Percentiles rank a stretch among this genome's conserved stretches.
These are phyloP conservation scores for Plasmodium inui DNA, from an alignment of 169 alveolate genomes.

Conservation along the genomic window DNA sequence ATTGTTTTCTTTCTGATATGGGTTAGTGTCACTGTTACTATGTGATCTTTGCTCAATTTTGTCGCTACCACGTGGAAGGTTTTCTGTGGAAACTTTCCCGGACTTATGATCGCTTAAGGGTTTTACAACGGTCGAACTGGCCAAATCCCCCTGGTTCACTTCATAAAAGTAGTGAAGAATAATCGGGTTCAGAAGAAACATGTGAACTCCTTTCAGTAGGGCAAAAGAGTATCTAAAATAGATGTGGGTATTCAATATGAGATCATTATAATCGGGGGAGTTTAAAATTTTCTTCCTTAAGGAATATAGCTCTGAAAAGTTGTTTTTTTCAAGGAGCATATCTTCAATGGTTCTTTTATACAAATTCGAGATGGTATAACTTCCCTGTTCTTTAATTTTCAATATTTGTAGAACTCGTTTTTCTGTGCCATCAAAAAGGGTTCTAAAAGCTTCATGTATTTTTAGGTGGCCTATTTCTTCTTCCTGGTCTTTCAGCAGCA, in stretches of 20 bases:
- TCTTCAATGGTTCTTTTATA: constrained; percentile 16
- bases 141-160: constrained; percentile 1
- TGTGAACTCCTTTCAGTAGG: constrained; percentile 12
- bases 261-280: constrained; percentile 35
- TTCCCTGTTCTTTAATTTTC: constrained; percentile 27
- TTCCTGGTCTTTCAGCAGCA: neutral
- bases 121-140: neutral
- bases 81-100: neutral
- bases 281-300: constrained; percentile 18
- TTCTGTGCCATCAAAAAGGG: constrained; percentile 19
- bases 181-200: constrained; percentile 27
- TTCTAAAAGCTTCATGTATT: constrained; percentile 3
- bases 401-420: constrained; percentile 21
- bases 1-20: neutral
- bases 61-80: neutral
- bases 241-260: constrained; percentile 45
- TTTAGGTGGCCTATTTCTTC: constrained; percentile 4
- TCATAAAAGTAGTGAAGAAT: constrained; percentile 54
- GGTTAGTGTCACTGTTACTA: neutral
- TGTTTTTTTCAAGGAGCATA: constrained; percentile 3
- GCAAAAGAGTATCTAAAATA: constrained; percentile 28
- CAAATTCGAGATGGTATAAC: constrained; percentile 9
- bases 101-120: neutral
- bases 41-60: neutral
- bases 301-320: constrained; percentile 21